Conservation (phyloP, 768 basidiomycete genomes). For the Leccinum subgranulosum region DNA sequence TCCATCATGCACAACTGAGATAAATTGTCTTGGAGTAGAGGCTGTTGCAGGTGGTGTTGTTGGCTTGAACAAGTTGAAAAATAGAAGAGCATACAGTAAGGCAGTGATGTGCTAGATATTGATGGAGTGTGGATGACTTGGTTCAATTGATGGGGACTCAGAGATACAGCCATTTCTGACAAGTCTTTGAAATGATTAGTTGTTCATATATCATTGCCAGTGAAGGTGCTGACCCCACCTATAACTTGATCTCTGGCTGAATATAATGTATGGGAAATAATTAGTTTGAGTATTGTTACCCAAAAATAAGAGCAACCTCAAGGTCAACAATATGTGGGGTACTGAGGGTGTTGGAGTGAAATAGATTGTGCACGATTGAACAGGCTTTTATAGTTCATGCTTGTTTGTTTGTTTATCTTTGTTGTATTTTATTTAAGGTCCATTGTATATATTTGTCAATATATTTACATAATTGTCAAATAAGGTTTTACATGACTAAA, state of each 20-base stretch:
- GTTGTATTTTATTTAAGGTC: background rate
- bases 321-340: background rate
- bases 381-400: background rate
- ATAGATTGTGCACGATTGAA: background rate
- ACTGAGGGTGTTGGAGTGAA: background rate
- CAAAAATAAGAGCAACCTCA: background rate
- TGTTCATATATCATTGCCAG: background rate
- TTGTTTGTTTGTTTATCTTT: background rate
- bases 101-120: background rate
- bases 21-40: constrained; percentile 15
- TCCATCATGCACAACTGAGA: constrained; percentile 1
- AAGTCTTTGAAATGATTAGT: background rate
- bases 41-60: constrained; percentile 6
- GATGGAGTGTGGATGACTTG: constrained; percentile 1
- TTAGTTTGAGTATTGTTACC: background rate
- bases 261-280: background rate
- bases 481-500: background rate
- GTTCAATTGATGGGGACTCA: constrained; percentile 11
- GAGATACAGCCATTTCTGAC: constrained; percentile 19
- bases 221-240: background rate
- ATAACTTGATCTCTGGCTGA: background rate
- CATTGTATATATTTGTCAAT: background rate
- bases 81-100: constrained; percentile 12
- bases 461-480: background rate
- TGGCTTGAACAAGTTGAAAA: background rate